A percentile compares a stretch with the other conserved stretches of the same genome.
phyloP scores from a whole-genome alignment of 139 green algal genomes.

The Auxenochlorella protothecoides region DNA sequence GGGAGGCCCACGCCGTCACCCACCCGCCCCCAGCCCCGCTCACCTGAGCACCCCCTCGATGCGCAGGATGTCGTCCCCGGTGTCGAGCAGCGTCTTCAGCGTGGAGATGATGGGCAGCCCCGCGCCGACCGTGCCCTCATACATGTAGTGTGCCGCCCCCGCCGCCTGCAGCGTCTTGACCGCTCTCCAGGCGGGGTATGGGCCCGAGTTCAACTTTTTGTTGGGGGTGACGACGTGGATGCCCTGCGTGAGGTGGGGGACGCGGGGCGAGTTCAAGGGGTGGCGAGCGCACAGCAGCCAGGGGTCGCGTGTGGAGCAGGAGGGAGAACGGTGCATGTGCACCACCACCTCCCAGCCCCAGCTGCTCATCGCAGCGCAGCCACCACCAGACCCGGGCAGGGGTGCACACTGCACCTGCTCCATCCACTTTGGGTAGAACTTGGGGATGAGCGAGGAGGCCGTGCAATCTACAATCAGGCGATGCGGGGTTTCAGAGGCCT shows the following conservation, averaged over 20 bases:
- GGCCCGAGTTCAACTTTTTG: slow-evolving; percentile 87
- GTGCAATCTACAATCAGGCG: slow-evolving; percentile 88
- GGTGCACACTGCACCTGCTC: slow-evolving; percentile 11
- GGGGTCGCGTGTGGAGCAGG: too few species aligned
- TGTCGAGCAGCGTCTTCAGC: slow-evolving; percentile 46
- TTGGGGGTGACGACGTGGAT: slow-evolving; percentile 89
- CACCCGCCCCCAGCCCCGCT: not conserved
- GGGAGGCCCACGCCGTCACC: too few species aligned
- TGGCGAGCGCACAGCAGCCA: not conserved
- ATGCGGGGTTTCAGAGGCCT: slow-evolving; percentile 65
- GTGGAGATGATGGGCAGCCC: slow-evolving; percentile 70
- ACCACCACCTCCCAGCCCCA: not conserved
- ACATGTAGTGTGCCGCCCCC: slow-evolving; percentile 89
- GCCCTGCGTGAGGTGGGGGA: slow-evolving; percentile 29
- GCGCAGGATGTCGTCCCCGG: slow-evolving; percentile 54
- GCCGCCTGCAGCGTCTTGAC: slow-evolving; percentile 69
- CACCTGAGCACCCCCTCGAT: slow-evolving; percentile 47
- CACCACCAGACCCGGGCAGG: not conserved
- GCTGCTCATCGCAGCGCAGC: not conserved
- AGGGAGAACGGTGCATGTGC: too few species aligned
- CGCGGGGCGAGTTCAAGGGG: not conserved
- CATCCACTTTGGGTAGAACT: slow-evolving; percentile 79
- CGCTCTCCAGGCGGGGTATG: slow-evolving; percentile 63
- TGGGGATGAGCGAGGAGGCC: slow-evolving; percentile 57
- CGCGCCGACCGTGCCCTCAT: slow-evolving; percentile 69